Conservation (phyloP, 192 early-diverging fungal species). For the Coemansia sp. region DNA sequence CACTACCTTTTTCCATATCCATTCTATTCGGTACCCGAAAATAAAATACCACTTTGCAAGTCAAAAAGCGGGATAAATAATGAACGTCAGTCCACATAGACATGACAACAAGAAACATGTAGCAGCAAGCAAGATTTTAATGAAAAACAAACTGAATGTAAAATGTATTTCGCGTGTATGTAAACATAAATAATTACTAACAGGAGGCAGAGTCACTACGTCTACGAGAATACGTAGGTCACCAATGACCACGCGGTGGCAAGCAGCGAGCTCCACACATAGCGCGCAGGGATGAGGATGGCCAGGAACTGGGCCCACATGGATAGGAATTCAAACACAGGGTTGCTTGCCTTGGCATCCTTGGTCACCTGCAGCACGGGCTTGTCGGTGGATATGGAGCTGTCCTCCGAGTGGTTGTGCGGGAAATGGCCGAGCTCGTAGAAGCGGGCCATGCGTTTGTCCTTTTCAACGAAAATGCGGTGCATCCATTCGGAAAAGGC, state of each 20-base stretch:
- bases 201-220: too few relatives aligned
- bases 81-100: too few relatives aligned
- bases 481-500: slow-evolving; percentile 75
- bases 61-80: background rate
- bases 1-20: background rate
- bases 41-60: background rate
- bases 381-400: slow-evolving; percentile 19
- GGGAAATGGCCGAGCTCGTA: slow-evolving; percentile 74
- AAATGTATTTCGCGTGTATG: too few relatives aligned
- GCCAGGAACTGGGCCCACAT: slow-evolving; percentile 46
- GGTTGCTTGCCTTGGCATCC: slow-evolving; percentile 14
- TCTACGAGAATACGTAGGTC: background rate
- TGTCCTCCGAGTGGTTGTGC: slow-evolving; percentile 32
- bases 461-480: slow-evolving; percentile 78
- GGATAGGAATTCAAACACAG: slow-evolving; percentile 21
- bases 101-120: too few relatives aligned
- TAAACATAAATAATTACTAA: too few relatives aligned
- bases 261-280: slow-evolving; percentile 12
- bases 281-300: slow-evolving; percentile 28
- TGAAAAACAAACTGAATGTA: too few relatives aligned
- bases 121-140: too few relatives aligned
- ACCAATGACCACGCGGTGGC: slow-evolving; percentile 1
- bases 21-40: background rate
- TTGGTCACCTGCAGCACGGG: slow-evolving; percentile 21
- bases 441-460: slow-evolving; percentile 73